Evolutionary conservation across 345 rosid genomes (phyloP).

Genomic region (Populus deltoides): DNA sequence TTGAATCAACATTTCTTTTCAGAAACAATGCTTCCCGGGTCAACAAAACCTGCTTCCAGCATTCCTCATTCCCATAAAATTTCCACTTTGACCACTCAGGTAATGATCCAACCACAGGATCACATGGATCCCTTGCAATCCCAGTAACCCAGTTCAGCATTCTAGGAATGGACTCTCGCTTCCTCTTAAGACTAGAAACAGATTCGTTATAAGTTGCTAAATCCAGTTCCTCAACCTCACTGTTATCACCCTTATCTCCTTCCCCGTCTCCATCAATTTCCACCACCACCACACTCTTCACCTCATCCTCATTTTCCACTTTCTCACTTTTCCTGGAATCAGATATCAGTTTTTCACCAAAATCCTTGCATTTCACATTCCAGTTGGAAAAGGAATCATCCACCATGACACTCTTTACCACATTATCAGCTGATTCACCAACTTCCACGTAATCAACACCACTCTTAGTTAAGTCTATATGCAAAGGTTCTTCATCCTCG

Average conservation of each 20-base stretch:
- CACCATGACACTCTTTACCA: conserved; percentile 21
- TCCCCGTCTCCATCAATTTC: conserved; percentile 11
- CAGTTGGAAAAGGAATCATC: conserved; percentile 6
- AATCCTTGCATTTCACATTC: conserved; percentile 15
- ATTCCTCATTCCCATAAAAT: conserved; percentile 48
- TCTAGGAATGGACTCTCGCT: conserved; percentile 39
- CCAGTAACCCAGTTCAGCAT: conserved; percentile 59
- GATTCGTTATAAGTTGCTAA: conserved; percentile 9
- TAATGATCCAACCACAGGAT: conserved; percentile 38
- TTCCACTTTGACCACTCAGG: conserved; percentile 77
- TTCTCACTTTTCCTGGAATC: conserved; percentile 17
- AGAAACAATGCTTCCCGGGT: conserved; percentile 47
- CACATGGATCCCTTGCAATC: conserved; percentile 65
- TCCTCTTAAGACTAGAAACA: conserved; percentile 41
- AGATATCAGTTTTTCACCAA: conserved; percentile 7
- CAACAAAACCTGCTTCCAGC: conserved; percentile 73
- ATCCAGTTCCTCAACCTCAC: conserved; percentile 20
- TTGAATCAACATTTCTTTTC: conserved; percentile 31
- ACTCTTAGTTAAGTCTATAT: conserved; percentile 15
- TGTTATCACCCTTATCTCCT: conserved; percentile 3
- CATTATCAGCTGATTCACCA: conserved; percentile 22
- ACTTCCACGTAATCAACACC: conserved; percentile 19
- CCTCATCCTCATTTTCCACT: conserved; percentile 20
- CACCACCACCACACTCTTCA: conserved; percentile 17
- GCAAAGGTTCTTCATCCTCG: conserved; percentile 28